Base-by-base conservation (phyloP, 371 early-diverging fungal species). In the Coemansia sp. region DNA sequence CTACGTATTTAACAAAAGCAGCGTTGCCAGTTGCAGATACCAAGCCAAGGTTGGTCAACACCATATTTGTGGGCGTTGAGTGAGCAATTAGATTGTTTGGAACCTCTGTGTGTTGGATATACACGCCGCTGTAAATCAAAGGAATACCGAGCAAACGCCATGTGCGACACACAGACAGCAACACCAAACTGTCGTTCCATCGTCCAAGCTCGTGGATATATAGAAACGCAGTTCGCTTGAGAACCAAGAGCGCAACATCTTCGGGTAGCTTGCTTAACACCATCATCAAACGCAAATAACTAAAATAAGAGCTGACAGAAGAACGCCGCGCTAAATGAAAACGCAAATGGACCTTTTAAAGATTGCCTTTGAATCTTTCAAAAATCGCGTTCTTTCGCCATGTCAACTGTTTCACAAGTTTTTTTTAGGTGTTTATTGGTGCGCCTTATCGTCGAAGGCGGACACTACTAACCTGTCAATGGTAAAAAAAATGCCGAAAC, bases 131-230 rank as follows among this genome's bases (percentile, higher is more conserved):
- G 18, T 63, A 63, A 7, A 63, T 16, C 31, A 52, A n/a, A 4
- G 63, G 63, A 14, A 10, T 4, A 0, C 21, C 51, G 8, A 63
- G 37, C 4, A 16, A 18, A 5, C 63, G 63, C 63, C 63, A 63
- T 3, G 4, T 7, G 13, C 54, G 52, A 29, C 63, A 63, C 22
- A 63, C 54, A 2, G 63, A 10, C 11, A 63, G 54, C 27, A 63
- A 18, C 27, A 37, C 42, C 13, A 63, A 54, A 27, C 54, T 54
- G 27, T 18, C 4, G 2, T 40, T 18, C 63, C 63, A 63, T 6
- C 16, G 5, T 5, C 54, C 39, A 5, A n/a, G 24, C 40, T 27
- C 40, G 42, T 40, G 26, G 40, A 52, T 54, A 42, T 54, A 53
- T 2, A n/a, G n/a, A n/a, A n/a, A 29, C 2, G 42, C 52, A 18